A percentile compares a stretch with the other conserved stretches of the same genome.
phyloP scores from a whole-genome alignment of 768 basidiomycete genomes.

The Rhodotorula graminis region DNA sequence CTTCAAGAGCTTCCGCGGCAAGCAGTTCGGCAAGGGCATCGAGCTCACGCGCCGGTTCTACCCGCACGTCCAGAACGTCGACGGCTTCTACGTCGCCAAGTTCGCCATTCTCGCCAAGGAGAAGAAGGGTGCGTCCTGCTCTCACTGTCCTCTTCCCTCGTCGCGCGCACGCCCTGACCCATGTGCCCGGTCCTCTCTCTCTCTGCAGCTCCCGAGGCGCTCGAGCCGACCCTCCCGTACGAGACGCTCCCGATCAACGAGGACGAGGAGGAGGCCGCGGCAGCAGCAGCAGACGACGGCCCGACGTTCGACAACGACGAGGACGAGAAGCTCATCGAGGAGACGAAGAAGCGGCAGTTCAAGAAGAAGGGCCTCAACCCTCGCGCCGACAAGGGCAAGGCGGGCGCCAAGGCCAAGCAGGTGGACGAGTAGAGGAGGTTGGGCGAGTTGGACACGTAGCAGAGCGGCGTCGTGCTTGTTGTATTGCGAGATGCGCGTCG shows the following conservation, averaged over 20 bases:
- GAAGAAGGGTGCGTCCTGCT: slow-evolving; percentile 17
- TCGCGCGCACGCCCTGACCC: not conserved
- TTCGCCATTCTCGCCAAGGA: slow-evolving; percentile 59
- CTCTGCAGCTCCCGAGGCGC: slow-evolving; percentile 45
- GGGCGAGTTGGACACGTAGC: not conserved
- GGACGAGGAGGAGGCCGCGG: slow-evolving; percentile 44
- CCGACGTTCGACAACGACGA: slow-evolving; percentile 66
- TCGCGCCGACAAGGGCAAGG: slow-evolving; percentile 39
- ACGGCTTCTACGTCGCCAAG: slow-evolving; percentile 98
- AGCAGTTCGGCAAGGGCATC: slow-evolving; percentile 74
- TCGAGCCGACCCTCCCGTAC: slow-evolving; percentile 42
- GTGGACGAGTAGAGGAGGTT: slow-evolving; percentile 12
- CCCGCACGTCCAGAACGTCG: slow-evolving; percentile 82
- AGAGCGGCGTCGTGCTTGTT: not conserved
- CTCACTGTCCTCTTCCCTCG: no score
- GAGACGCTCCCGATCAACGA: slow-evolving; percentile 48
- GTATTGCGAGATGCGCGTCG: not conserved
- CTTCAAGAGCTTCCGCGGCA: slow-evolving; percentile 83
- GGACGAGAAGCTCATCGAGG: slow-evolving; percentile 70
- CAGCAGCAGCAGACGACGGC: slow-evolving; percentile 25
- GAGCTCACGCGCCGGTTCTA: slow-evolving; percentile 82
- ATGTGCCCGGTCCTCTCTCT: slow-evolving; percentile 19
- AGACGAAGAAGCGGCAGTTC: slow-evolving; percentile 56
- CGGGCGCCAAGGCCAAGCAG: slow-evolving; percentile 22
- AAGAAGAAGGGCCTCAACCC: slow-evolving; percentile 51